Evolutionary conservation across 495 filamentous ascomycete species (phyloP), one percentile per base, ranked within the genome.

Genomic region (Aspergillus ellipticus): DNA sequence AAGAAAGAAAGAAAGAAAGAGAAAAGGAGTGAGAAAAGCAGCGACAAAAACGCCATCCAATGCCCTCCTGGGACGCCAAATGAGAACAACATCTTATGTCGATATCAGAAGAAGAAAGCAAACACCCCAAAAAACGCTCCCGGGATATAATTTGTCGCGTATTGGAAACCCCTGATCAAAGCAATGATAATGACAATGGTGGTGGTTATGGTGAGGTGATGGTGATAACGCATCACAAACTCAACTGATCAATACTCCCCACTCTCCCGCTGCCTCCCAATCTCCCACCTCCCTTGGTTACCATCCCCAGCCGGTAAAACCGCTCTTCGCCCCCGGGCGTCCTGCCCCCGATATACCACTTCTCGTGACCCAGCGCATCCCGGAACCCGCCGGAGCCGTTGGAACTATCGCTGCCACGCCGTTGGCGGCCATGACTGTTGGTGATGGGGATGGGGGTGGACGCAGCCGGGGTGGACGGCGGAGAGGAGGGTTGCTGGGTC

Each of bases 301-400:
- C 82, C 77, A 85, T 80, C 11, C 81, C 82, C 17, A 87, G 53
- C 59, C 89, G 86, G 62, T 95, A 95, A 67, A 92, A 96, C 63
- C 85, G 79, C 70, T 96, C 92, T 64, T 96, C 92, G 4, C 92
- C 92, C 1, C 74, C 79, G n/a, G 89, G 86, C 29, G 89, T 95
- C 60, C 87, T 74, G 2, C 92, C 92, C 2, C 92, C 92, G 50
- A 96, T 89, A 69, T 93, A 96, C 86, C 90, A 90, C 64, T 86
- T 89, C 74, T 96, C 92, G 0, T 81, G 80, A 0, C 88, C 88
- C 2, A 86, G 61, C 5, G 85, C 85, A 60, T 95, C 91, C 16
- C 88, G 74, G 60, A 95, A 96, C 3, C 79, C 79, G 19, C 90
- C 89, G 37, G 82, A 88, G 46, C 84, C 87, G 65, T 83, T 90